A percentile compares a stretch with the other conserved stretches of the same genome.
These are phyloP conservation scores for Lactifluus volemus DNA, from an alignment of 768 basidiomycete genomes.

Conservation along the genomic window DNA sequence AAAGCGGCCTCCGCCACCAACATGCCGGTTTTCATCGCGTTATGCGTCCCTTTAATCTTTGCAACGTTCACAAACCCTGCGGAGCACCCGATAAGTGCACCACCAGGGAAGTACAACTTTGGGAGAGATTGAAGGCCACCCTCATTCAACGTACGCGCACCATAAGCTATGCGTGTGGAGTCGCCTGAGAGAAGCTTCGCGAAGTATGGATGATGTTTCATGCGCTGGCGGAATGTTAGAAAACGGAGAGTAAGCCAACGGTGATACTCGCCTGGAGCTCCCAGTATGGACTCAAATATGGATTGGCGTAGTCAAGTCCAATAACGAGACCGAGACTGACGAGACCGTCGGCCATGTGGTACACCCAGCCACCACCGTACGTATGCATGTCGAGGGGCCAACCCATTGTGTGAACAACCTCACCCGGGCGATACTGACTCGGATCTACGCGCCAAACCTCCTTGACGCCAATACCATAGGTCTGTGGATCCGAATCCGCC, in stretches of 20 bases:
- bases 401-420: conserved; percentile 90
- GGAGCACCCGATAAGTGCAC: conserved; percentile 89
- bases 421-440: conserved; percentile 55
- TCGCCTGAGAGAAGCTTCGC: conserved; percentile 66
- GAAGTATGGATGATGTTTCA: conserved; percentile 97
- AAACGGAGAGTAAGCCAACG: background rate
- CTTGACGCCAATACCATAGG: conserved; percentile 93
- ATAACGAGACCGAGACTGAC: conserved; percentile 88
- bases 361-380: conserved; percentile 88
- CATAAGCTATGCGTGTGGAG: conserved; percentile 78
- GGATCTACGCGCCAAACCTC: conserved; percentile 90
- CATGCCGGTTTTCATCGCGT: conserved; percentile 99
- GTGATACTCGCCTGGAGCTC: conserved; percentile 71
- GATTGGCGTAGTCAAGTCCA: conserved; percentile 91
- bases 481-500: conserved; percentile 69
- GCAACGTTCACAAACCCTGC: conserved; percentile 95
- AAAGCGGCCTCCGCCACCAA: conserved; percentile 87
- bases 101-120: conserved; percentile 80
- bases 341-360: conserved; percentile 90
- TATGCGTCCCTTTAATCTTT: conserved; percentile 98
- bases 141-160: conserved; percentile 83
- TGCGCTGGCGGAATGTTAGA: conserved; percentile 39
- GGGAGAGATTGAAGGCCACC: conserved; percentile 92
- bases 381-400: conserved; percentile 82
- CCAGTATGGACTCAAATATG: conserved; percentile 83